Percentiles rank a stretch among this genome's conserved stretches.
Evolutionary conservation across 441 rosid genomes (phyloP).

Genomic region (Raphanus hybrid): DNA sequence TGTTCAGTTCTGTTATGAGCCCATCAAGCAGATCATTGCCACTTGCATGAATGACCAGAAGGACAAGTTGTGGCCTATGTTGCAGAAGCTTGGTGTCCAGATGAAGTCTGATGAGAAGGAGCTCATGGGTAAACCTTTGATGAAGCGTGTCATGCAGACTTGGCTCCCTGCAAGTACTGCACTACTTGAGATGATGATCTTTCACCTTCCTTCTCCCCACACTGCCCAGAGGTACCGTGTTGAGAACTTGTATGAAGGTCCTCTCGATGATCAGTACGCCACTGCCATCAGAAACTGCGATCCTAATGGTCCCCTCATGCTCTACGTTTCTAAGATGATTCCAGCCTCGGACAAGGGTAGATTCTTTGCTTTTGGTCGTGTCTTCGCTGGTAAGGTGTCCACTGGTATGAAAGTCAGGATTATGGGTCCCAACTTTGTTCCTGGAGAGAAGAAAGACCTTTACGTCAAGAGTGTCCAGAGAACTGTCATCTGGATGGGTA

Average conservation of each 20-base stretch:
- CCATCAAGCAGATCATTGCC: conserved; percentile 44
- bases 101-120: conserved; percentile 49
- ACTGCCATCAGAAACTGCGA: conserved; percentile 46
- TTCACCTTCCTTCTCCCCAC: conserved; percentile 55
- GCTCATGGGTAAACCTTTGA: conserved; percentile 39
- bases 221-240: conserved; percentile 59
- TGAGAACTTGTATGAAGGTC: conserved; percentile 62
- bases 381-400: conserved; percentile 42
- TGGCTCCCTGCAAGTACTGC: conserved; percentile 50
- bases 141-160: conserved; percentile 50
- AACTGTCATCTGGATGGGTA: conserved; percentile 49
- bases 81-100: conserved; percentile 41
- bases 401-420: conserved; percentile 50
- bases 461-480: conserved; percentile 46
- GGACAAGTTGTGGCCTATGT: conserved; percentile 47
- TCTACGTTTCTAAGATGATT: conserved; percentile 47
- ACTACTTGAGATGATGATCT: conserved; percentile 50
- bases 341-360: conserved; percentile 49
- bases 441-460: conserved; percentile 48
- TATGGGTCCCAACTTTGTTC: conserved; percentile 47
- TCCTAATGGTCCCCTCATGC: conserved; percentile 47
- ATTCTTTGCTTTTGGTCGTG: conserved; percentile 49
- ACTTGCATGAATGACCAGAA: conserved; percentile 49
- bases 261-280: conserved; percentile 54
- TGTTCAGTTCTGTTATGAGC: conserved; percentile 47